These are phyloP conservation scores for Pleurotus pulmonarius DNA, from an alignment of 768 basidiomycete species.

Conservation along the genomic window DNA sequence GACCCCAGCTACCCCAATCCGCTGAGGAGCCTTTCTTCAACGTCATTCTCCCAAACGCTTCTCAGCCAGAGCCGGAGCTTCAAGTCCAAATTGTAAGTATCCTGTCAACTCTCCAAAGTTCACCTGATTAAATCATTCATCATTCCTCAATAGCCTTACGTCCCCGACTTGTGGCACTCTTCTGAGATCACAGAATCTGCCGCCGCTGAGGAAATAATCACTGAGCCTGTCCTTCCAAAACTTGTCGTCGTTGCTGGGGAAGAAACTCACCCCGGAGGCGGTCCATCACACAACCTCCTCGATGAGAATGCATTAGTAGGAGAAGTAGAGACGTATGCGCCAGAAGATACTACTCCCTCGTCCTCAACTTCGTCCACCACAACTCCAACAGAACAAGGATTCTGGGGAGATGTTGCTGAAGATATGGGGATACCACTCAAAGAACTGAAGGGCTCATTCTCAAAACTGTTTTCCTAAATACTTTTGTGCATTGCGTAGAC, in stretches of 20 bases:
- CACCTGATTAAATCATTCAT: conserved; percentile 7
- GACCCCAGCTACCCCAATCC: conserved; percentile 29
- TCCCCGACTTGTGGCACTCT: conserved; percentile 35
- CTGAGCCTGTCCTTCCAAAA: conserved; percentile 19
- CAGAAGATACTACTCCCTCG: conserved; percentile 2
- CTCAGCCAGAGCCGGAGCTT: conserved; percentile 34
- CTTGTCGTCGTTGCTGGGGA: conserved; percentile 21
- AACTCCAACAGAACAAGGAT: conserved; percentile 19
- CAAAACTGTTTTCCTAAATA: background rate
- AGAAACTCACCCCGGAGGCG: conserved; percentile 15
- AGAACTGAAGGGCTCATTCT: background rate
- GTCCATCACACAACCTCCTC: conserved; percentile 23
- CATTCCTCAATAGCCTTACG: conserved; percentile 42
- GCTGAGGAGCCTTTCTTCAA: conserved; percentile 33
- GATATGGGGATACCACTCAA: conserved; percentile 37
- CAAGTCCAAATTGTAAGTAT: conserved; percentile 53
- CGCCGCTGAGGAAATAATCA: background rate
- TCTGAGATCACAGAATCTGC: conserved; percentile 9
- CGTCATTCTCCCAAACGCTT: conserved; percentile 55
- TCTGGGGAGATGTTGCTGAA: conserved; percentile 42
- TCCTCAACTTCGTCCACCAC: conserved; percentile 11
- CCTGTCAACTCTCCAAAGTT: conserved; percentile 4
- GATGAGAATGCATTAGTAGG: conserved; percentile 8
- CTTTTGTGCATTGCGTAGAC: background rate
- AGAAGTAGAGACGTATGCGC: background rate